A percentile compares a stretch with the other conserved stretches of the same genome.
Conservation (phyloP, 768 basidiomycete species). For the Phanerodontia chrysosporium region DNA sequence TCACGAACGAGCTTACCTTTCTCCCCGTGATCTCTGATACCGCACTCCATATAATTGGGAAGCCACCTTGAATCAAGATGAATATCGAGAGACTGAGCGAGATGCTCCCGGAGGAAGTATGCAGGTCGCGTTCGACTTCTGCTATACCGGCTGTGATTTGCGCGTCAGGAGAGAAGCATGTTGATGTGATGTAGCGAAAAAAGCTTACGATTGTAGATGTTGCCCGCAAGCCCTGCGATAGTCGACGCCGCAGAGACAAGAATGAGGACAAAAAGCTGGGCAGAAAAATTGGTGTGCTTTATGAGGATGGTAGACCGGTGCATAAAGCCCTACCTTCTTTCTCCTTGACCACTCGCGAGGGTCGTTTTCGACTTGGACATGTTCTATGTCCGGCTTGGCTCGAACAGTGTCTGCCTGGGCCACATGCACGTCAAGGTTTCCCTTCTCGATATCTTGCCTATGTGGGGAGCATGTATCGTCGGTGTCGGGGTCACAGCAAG, state of each 20-base stretch:
- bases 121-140: conserved; percentile 54
- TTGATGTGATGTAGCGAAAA: neutral
- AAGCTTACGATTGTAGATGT: conserved; percentile 67
- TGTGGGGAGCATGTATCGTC: neutral
- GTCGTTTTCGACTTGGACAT: conserved; percentile 23
- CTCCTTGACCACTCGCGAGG: conserved; percentile 23
- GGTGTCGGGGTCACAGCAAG: neutral
- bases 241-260: conserved; percentile 50
- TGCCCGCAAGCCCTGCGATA: conserved; percentile 54
- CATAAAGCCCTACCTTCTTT: conserved; percentile 21
- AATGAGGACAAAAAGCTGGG: conserved; percentile 39
- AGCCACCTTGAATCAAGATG: conserved; percentile 64
- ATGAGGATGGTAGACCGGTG: neutral
- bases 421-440: neutral
- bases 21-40: conserved; percentile 74
- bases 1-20: conserved; percentile 40
- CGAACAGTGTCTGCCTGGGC: neutral
- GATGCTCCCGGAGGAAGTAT: conserved; percentile 57
- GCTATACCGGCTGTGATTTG: conserved; percentile 51
- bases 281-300: neutral
- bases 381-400: conserved; percentile 21
- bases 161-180: neutral
- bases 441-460: neutral
- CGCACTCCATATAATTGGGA: conserved; percentile 66
- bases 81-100: conserved; percentile 69